Evolutionary conservation across 768 basidiomycete genomes (phyloP).

Genomic region (Lyophyllum shimeji): DNA sequence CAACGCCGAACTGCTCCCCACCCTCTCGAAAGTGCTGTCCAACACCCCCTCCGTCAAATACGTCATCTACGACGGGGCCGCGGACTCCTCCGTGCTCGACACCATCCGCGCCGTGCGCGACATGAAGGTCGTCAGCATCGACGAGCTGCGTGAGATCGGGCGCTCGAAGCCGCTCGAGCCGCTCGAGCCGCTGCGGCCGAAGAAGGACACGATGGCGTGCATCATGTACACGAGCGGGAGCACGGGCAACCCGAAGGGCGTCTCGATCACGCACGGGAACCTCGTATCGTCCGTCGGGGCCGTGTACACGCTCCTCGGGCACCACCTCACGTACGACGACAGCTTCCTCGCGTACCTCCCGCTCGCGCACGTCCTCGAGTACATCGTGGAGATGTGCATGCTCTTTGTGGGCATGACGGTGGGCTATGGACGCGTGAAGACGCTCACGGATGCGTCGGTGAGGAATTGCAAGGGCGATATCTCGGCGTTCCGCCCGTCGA

Average conservation of each 20-base stretch:
- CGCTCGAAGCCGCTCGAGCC: constrained; percentile 50
- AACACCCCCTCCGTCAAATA: constrained; percentile 75
- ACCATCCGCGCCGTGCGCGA: constrained; percentile 56
- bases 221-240: constrained; percentile 82
- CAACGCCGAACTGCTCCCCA: constrained; percentile 86
- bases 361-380: constrained; percentile 94
- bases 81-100: constrained; percentile 51
- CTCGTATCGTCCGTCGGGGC: constrained; percentile 85
- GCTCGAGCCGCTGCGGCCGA: constrained; percentile 48
- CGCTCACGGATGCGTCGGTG: constrained; percentile 91
- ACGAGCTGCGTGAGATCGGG: constrained; percentile 73
- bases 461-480: constrained; percentile 87
- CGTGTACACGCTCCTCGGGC: constrained; percentile 69
- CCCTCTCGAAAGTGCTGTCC: constrained; percentile 66
- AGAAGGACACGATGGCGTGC: constrained; percentile 42
- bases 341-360: constrained; percentile 90
- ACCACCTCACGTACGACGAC: constrained; percentile 59
- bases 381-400: constrained; percentile 83
- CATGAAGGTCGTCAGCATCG: constrained; percentile 62
- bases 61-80: constrained; percentile 85
- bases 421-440: constrained; percentile 94
- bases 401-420: constrained; percentile 75
- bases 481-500: constrained; percentile 75
- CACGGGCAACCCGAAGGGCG: constrained; percentile 94
- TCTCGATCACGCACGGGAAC: constrained; percentile 85